These are phyloP conservation scores for Hypoxylon intermedium DNA, from an alignment of 495 filamentous ascomycete species.

Conservation along the genomic window DNA sequence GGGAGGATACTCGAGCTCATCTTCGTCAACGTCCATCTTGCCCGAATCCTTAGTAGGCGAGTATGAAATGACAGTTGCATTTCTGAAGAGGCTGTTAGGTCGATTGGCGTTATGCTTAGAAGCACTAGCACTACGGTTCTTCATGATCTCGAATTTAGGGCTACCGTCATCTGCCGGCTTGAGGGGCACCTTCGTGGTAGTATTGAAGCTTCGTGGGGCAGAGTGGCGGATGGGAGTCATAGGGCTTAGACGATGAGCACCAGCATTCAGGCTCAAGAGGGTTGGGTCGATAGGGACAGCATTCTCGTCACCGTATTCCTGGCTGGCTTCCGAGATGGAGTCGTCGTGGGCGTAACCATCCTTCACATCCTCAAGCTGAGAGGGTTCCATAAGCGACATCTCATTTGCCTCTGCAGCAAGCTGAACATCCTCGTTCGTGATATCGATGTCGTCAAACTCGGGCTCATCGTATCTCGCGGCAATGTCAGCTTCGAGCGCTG, in stretches of 20 bases:
- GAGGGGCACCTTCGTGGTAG: constrained; percentile 77
- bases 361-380: constrained; percentile 41
- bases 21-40: constrained; percentile 26
- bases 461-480: constrained; percentile 42
- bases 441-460: constrained; percentile 46
- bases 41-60: constrained; percentile 49
- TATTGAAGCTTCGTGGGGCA: constrained; percentile 60
- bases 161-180: constrained; percentile 70
- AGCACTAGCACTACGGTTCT: constrained; percentile 63
- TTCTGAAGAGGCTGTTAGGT: constrained; percentile 42
- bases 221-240: constrained; percentile 47
- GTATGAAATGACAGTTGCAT: constrained; percentile 53
- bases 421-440: constrained; percentile 55
- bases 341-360: constrained; percentile 42
- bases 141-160: constrained; percentile 50
- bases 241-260: constrained; percentile 30
- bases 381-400: constrained; percentile 58
- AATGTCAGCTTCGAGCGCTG: constrained; percentile 44
- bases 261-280: constrained; percentile 38
- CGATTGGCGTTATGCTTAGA: constrained; percentile 53
- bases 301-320: constrained; percentile 71
- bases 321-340: constrained; percentile 62
- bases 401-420: constrained; percentile 59
- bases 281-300: constrained; percentile 60
- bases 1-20: constrained; percentile 32